Evolutionary conservation across 2,329 filamentous ascomycete genomes (phyloP), one percentile per base, ranked within the genome.

Genomic region (Penicillium sp.): DNA sequence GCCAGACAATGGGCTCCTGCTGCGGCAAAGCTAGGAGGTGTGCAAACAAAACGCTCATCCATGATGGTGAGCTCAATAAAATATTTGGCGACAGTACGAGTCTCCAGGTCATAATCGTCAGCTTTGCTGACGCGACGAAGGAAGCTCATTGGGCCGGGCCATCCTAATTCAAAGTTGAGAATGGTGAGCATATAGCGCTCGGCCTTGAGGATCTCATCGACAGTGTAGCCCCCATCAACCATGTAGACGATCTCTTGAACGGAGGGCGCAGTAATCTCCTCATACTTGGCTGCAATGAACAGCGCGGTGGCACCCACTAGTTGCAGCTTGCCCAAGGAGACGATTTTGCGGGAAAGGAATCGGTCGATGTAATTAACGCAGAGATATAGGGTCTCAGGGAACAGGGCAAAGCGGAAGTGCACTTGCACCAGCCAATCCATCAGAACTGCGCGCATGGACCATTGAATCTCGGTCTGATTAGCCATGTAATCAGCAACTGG

Each of bases 111-210:
- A 71, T 98, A 99, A 71, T 97, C 92, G 72, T 99, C 95, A 14
- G 95, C 95, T 80, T 98, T 98, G 87, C 93, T 98, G 76, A 98
- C 95, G 55, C 93, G 88, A 59, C 95, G 87, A 60, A 99, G 83
- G 78, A 99, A 99, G 80, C 92, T 97, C 93, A 99, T 97, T 1
- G 95, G 95, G 44, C 95, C 95, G n/a, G 95, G 95, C 89, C 92
- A 98, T 52, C 95, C 95, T 53, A 99, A 85, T 77, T 97, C 92
- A 72, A 96, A 99, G 68, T 92, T 85, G 53, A 99, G 86, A 89
- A 97, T 96, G 76, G 87, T 96, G 51, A 99, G 85, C 93, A 99
- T 99, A 80, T 96, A 98, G 13, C 93, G 88, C 78, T 99, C 95
- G 0, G 95, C 95, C 80, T 98, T 97, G 64, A 98, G 84, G 56